phyloP scores from a whole-genome alignment of 805 yeast genomes.

The Yarrowia keelungensis region DNA sequence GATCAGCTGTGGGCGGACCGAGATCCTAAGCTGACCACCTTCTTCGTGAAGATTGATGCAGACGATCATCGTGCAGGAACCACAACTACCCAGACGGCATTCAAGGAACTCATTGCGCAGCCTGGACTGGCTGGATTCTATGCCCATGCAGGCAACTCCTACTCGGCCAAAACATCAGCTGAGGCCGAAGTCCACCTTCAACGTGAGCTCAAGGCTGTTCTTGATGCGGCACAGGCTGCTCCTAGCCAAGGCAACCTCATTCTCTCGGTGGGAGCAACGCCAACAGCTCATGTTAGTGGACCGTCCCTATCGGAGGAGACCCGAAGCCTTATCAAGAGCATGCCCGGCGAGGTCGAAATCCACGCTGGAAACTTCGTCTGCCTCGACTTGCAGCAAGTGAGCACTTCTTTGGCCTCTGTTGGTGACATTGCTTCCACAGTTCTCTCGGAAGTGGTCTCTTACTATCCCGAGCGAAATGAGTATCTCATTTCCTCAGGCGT shows the following conservation, averaged over 20 bases:
- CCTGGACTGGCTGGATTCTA: slow-evolving; percentile 70
- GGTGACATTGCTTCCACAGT: slow-evolving; percentile 60
- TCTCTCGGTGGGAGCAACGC: slow-evolving; percentile 78
- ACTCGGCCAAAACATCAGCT: slow-evolving; percentile 55
- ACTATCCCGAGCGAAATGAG: slow-evolving; percentile 69
- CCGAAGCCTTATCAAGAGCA: slow-evolving; percentile 19
- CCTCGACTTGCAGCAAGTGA: slow-evolving; percentile 78
- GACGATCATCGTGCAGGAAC: slow-evolving; percentile 78
- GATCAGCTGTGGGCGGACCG: slow-evolving; percentile 55
- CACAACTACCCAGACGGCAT: slow-evolving; percentile 48
- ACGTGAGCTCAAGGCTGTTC: slow-evolving; percentile 66
- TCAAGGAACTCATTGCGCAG: slow-evolving; percentile 52
- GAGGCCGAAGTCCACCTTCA: slow-evolving; percentile 58
- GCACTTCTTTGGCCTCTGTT: slow-evolving; percentile 63
- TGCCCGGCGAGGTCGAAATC: slow-evolving; percentile 59
- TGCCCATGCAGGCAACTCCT: slow-evolving; percentile 83
- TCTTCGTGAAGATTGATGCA: slow-evolving; percentile 72
- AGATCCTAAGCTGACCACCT: slow-evolving; percentile 55
- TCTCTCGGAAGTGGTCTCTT: slow-evolving; percentile 64
- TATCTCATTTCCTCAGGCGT: slow-evolving; percentile 75
- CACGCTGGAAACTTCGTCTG: slow-evolving; percentile 85
- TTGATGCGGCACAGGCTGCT: slow-evolving; percentile 57
- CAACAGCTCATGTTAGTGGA: slow-evolving; percentile 25
- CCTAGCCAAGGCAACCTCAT: slow-evolving; percentile 53
- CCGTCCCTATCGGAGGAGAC: slow-evolving; percentile 11